A percentile compares a stretch with the other conserved stretches of the same genome.
These are phyloP conservation scores for Vitis vinifera DNA, from an alignment of 164 flowering plant genomes.

Conservation along the genomic window ASM3070453v1 NC_081808.1:413001-413500, in stretches of 20 bases:
- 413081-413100: too few species aligned
- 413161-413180: too few species aligned
- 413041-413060: too few species aligned
- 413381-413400: conserved; percentile 76
- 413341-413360: conserved; percentile 75
- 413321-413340: conserved; percentile 85
- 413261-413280: background rate
- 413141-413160: too few species aligned
- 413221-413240: background rate
- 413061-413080: too few species aligned
- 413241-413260: background rate
- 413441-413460: background rate
- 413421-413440: background rate
- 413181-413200: background rate
- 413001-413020: too few species aligned
- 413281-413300: conserved; percentile 60
- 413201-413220: background rate
- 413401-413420: conserved; percentile 83
- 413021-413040: too few species aligned
- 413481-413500: conserved; percentile 41
- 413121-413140: background rate
- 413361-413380: conserved; percentile 77
- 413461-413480: background rate
- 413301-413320: conserved; percentile 71
- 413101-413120: too few species aligned